Evolutionary conservation across 345 rosid genomes (phyloP).

Genomic region (Kernera saxatilis): DNA sequence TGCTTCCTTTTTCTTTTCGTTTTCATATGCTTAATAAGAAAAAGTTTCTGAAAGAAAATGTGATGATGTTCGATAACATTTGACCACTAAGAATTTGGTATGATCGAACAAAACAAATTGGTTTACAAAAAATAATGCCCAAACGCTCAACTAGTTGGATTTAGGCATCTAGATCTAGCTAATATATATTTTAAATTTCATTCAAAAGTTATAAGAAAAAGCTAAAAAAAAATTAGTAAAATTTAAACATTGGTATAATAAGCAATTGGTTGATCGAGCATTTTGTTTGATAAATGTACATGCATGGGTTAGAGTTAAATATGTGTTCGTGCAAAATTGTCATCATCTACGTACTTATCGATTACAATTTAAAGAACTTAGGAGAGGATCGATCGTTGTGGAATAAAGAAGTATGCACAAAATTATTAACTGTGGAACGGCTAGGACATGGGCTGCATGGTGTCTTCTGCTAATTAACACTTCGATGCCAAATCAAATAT

Average conservation of each 20-base stretch:
- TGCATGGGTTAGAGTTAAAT: background rate
- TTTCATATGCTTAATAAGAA: background rate
- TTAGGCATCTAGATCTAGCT: background rate
- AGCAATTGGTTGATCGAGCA: background rate
- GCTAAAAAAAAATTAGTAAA: background rate
- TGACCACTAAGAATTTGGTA: slow-evolving; percentile 6
- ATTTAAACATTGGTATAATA: background rate
- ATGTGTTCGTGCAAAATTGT: too few species aligned
- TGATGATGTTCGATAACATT: slow-evolving; percentile 2
- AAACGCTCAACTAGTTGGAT: background rate
- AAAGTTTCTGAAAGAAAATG: background rate
- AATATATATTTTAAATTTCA: background rate
- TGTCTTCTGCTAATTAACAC: too few species aligned
- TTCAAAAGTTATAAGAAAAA: background rate
- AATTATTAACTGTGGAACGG: too few species aligned
- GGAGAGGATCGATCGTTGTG: too few species aligned
- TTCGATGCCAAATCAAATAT: too few species aligned
- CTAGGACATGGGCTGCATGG: too few species aligned
- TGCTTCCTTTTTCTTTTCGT: slow-evolving; percentile 14
- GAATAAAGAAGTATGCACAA: too few species aligned
- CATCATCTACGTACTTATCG: too few species aligned
- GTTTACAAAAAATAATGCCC: background rate
- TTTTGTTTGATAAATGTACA: background rate
- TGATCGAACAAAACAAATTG: background rate
- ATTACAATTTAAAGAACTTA: too few species aligned